Conservation (phyloP, 352 stramenopile genomes). For the Phytophthora syringae region DNA sequence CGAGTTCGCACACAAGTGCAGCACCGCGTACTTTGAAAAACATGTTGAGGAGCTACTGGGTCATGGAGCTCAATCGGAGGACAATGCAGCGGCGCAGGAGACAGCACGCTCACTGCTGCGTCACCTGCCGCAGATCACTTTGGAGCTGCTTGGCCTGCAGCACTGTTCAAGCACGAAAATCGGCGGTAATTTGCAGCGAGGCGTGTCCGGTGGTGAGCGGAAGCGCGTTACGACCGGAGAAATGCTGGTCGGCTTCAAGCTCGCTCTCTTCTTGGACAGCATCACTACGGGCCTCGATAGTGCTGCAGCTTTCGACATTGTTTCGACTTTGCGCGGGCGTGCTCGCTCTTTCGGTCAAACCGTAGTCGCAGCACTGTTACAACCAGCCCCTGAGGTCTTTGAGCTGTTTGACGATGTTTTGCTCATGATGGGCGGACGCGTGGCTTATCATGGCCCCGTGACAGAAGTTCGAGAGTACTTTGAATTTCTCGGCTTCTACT, state of each 20-base stretch:
- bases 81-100: slow-evolving; percentile 36
- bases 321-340: slow-evolving; percentile 39
- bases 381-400: slow-evolving; percentile 73
- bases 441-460: slow-evolving; percentile 78
- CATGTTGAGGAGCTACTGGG: slow-evolving; percentile 53
- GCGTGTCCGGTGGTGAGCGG: slow-evolving; percentile 87
- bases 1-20: slow-evolving; percentile 90
- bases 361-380: slow-evolving; percentile 81
- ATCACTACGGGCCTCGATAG: slow-evolving; percentile 68
- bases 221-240: slow-evolving; percentile 91
- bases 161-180: slow-evolving; percentile 57
- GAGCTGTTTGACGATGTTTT: slow-evolving; percentile 64
- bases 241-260: slow-evolving; percentile 82
- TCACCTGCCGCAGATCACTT: slow-evolving; percentile 39
- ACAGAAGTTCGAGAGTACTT: slow-evolving; percentile 44
- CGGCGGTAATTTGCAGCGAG: slow-evolving; percentile 53
- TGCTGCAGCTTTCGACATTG: slow-evolving; percentile 63
- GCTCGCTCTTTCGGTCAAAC: slow-evolving; percentile 47
- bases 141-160: slow-evolving; percentile 46
- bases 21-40: slow-evolving; percentile 39
- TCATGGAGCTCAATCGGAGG: background rate
- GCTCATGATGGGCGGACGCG: slow-evolving; percentile 63
- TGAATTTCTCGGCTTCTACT: slow-evolving; percentile 47
- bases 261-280: slow-evolving; percentile 77
- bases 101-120: slow-evolving; percentile 33